phyloP scores from a whole-genome alignment of 2,329 filamentous ascomycete species.

The Nemania abortiva region DNA sequence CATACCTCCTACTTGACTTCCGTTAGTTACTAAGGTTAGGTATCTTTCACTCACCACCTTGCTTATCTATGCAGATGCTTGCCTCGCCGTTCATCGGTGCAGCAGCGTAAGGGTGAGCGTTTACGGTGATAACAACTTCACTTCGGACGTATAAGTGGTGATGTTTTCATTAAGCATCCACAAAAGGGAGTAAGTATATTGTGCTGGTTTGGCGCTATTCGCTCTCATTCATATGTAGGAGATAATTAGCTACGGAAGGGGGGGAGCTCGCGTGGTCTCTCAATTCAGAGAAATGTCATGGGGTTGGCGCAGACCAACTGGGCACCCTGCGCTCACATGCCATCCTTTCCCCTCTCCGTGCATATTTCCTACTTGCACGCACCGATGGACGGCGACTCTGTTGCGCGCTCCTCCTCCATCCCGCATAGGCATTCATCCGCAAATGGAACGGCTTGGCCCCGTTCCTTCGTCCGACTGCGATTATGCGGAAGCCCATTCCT shows the following conservation, averaged over 20 bases:
- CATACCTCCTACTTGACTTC: no score
- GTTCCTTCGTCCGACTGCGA: constrained; percentile 29
- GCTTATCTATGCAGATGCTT: constrained; percentile 4
- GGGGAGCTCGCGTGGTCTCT: constrained; percentile 5
- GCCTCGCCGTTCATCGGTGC: background rate
- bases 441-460: constrained; percentile 21
- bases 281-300: constrained; percentile 13
- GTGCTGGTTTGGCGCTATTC: background rate
- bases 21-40: background rate
- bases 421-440: constrained; percentile 30
- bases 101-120: background rate
- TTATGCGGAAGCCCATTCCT: constrained; percentile 23
- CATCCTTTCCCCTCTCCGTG: constrained; percentile 4
- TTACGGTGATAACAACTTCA: background rate
- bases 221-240: no score
- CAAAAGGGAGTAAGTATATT: background rate
- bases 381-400: constrained; percentile 8
- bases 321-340: constrained; percentile 28
- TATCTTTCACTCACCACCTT: background rate
- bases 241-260: background rate
- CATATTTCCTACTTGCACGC: background rate
- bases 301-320: constrained; percentile 5
- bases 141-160: background rate
- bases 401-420: constrained; percentile 22
- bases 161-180: background rate